Conservation (phyloP, 2,329 filamentous ascomycete species). For the Paecilomyces dactylethromorphus region DNA sequence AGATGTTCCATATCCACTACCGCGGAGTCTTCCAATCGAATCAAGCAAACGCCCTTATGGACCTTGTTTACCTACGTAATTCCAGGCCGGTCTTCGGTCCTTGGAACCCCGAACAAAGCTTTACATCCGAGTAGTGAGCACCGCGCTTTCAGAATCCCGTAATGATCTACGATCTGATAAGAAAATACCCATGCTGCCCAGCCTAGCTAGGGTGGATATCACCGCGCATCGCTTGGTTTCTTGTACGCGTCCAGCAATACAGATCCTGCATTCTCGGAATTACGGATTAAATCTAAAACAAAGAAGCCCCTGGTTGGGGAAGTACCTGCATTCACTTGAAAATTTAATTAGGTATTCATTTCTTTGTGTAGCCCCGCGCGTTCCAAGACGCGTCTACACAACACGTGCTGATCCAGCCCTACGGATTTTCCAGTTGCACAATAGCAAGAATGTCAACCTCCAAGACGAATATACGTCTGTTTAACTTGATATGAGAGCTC, state of each 20-base stretch:
- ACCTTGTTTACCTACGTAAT: background rate
- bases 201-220: background rate
- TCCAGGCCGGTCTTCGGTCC: background rate
- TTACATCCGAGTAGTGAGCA: background rate
- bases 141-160: conserved; percentile 2
- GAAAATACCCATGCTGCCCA: background rate
- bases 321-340: background rate
- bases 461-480: background rate
- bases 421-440: background rate
- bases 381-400: background rate
- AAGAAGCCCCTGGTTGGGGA: background rate
- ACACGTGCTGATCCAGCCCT: background rate
- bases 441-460: background rate
- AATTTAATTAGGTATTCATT: background rate
- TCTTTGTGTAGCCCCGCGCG: background rate
- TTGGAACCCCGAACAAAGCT: background rate
- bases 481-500: background rate
- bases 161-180: conserved; percentile 16
- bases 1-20: background rate
- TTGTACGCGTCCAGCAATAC: conserved; percentile 11
- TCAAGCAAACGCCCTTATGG: background rate
- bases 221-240: background rate
- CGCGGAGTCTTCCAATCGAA: background rate
- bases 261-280: background rate
- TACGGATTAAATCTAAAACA: background rate